These are phyloP conservation scores for Penicillium digitatum DNA, from an alignment of 2,329 filamentous ascomycete species.

Conservation along the genomic window DNA sequence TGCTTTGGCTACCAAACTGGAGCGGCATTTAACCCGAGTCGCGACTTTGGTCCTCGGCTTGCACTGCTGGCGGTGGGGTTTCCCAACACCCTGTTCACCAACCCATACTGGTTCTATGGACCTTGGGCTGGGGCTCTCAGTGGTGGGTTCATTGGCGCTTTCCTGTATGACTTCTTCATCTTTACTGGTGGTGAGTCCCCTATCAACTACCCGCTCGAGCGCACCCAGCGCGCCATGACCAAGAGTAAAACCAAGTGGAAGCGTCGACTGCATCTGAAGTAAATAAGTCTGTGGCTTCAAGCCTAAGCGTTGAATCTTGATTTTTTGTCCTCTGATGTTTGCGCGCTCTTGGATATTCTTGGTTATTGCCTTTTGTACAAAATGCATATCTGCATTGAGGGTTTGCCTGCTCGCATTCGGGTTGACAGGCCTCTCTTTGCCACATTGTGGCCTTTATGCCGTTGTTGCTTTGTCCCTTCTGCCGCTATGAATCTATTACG, in stretches of 20 bases:
- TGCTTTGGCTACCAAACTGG: slow-evolving; percentile 49
- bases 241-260: slow-evolving; percentile 45
- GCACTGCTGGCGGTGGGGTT: slow-evolving; percentile 46
- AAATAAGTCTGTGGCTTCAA: background rate
- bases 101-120: slow-evolving; percentile 47
- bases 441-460: too few relatives aligned
- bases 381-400: too few relatives aligned
- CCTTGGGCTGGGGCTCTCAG: slow-evolving; percentile 40
- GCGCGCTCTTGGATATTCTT: too few relatives aligned
- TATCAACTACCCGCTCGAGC: slow-evolving; percentile 49
- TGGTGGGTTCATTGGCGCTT: slow-evolving; percentile 45
- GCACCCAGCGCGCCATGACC: slow-evolving; percentile 39
- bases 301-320: background rate
- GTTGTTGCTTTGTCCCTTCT: too few relatives aligned
- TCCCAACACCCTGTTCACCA: slow-evolving; percentile 39
- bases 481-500: too few relatives aligned
- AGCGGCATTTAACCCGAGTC: slow-evolving; percentile 48
- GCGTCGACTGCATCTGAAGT: slow-evolving; percentile 23
- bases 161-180: slow-evolving; percentile 51
- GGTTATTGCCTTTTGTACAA: too few relatives aligned
- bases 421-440: too few relatives aligned
- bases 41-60: slow-evolving; percentile 51
- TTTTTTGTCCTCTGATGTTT: too few relatives aligned
- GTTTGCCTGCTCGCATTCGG: too few relatives aligned
- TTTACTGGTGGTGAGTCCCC: slow-evolving; percentile 52